Percentiles rank a stretch among this genome's conserved stretches.
phyloP scores from a whole-genome alignment of 2,329 filamentous ascomycete species.

The Fusarium humuli region DNA sequence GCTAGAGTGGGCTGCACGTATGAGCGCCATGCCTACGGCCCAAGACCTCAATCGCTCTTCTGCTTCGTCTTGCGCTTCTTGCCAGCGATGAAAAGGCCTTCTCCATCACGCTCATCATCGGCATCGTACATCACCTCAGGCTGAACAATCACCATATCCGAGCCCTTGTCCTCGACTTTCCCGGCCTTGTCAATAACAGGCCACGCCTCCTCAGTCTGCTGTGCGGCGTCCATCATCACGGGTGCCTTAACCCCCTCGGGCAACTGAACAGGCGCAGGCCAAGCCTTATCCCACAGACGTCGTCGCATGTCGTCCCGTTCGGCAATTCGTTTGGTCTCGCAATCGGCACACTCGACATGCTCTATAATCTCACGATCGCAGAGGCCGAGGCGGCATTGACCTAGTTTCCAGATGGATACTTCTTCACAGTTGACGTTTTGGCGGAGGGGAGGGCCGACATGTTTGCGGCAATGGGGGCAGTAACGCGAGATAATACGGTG shows the following conservation, averaged over 20 bases:
- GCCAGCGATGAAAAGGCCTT: background rate
- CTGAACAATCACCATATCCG: background rate
- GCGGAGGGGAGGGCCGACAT: background rate
- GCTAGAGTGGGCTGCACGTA: background rate
- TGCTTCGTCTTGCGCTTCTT: background rate
- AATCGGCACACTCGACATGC: background rate
- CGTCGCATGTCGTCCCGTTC: background rate
- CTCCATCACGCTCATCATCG: background rate
- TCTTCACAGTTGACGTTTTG: conserved; percentile 11
- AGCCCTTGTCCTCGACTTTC: background rate
- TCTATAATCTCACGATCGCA: background rate
- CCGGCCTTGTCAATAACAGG: background rate
- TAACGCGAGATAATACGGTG: background rate
- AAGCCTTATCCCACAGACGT: background rate
- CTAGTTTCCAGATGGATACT: conserved; percentile 4
- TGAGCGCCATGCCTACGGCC: rapidly evolving
- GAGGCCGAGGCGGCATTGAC: background rate
- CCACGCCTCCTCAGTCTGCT: background rate
- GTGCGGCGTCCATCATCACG: background rate
- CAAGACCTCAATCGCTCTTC: background rate
- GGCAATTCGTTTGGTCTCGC: background rate
- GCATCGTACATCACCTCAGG: background rate
- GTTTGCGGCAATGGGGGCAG: background rate
- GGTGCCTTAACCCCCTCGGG: background rate
- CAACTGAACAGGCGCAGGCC: background rate